Base-by-base conservation (phyloP, 306 rosid genomes). In the Casuarina equisetifolia region DNA sequence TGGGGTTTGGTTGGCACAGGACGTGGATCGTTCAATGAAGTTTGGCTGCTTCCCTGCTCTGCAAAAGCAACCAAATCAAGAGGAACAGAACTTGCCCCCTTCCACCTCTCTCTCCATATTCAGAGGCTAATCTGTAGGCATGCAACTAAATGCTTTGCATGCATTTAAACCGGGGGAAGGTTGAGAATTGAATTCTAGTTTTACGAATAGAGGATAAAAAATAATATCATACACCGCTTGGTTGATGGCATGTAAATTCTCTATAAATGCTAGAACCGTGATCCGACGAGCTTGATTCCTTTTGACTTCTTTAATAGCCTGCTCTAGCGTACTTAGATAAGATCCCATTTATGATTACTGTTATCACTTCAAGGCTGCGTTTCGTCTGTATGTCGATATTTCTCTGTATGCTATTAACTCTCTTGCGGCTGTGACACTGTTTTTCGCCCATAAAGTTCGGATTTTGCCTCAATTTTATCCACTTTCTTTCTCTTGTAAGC, bases 61-160 rank as follows among this genome's bases (percentile, higher is more conserved):
- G 74, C 75, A 82, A 76, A 80, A 55, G 86, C 62, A 84, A 77
- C 75, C 83, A 83, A 81, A 81, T 68, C 20, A 13, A 4, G n/a
- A 59, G 15, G 35, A 35, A 32, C 42, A 51, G 45, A 40, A 36
- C 67, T 80, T 68, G 12, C 36, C 43, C 36, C 68, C 6, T 40
- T 55, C 25, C 44, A 25, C 67, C 44, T 42, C 45, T 49, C 82
- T 79, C 44, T 12, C 80, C 74, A 70, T 58, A 81, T 84, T 85
- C 83, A 77, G 86, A 82, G 81, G 84, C 83, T 85, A 86, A 89
- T 84, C 73, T 77, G 69, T 82, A 48, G 89, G 64, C 74, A 80
- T 78, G 81, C 79, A 78, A 90, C 86, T 88, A 79, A 93, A 89
- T 86, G 92, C 90, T 70, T 92, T 53, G 79, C 88, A 83, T 89